These are phyloP conservation scores for Pythium rishiriense DNA, from an alignment of 352 stramenopile species.

Conservation along the genomic window DNA sequence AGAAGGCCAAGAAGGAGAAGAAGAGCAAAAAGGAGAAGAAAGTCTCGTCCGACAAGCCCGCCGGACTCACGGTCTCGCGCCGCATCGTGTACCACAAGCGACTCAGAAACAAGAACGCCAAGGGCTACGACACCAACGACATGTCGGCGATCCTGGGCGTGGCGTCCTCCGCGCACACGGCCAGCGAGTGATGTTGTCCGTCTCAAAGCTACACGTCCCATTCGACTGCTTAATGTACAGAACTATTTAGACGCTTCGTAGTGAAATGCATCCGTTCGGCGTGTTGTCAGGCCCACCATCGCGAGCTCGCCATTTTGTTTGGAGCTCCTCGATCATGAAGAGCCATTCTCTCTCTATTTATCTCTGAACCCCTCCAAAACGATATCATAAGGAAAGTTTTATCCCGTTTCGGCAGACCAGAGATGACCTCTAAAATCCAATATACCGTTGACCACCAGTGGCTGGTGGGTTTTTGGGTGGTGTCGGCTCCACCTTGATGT, in stretches of 20 bases:
- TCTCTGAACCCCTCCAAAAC: neutral
- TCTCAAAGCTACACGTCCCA: neutral
- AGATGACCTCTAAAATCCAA: slow-evolving; percentile 7
- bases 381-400: neutral
- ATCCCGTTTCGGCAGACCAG: too few relatives aligned
- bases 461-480: slow-evolving; percentile 27
- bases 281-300: too few relatives aligned
- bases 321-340: slow-evolving; percentile 23
- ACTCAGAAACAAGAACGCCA: slow-evolving; percentile 87
- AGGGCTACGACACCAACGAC: slow-evolving; percentile 74
- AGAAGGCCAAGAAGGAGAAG: slow-evolving; percentile 57
- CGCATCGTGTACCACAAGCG: slow-evolving; percentile 82
- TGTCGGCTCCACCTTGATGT: neutral
- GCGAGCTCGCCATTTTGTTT: neutral
- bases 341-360: slow-evolving; percentile 1
- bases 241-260: slow-evolving; percentile 19
- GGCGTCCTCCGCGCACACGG: slow-evolving; percentile 39
- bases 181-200: slow-evolving; percentile 6
- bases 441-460: slow-evolving; percentile 24
- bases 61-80: slow-evolving; percentile 43
- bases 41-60: slow-evolving; percentile 23
- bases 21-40: slow-evolving; percentile 59
- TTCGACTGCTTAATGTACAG: slow-evolving; percentile 5
- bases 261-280: too few relatives aligned
- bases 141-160: slow-evolving; percentile 87